These are phyloP conservation scores for Thalassiosira profunda DNA, from an alignment of 108 stramenopile species.

Conservation along the genomic window DNA sequence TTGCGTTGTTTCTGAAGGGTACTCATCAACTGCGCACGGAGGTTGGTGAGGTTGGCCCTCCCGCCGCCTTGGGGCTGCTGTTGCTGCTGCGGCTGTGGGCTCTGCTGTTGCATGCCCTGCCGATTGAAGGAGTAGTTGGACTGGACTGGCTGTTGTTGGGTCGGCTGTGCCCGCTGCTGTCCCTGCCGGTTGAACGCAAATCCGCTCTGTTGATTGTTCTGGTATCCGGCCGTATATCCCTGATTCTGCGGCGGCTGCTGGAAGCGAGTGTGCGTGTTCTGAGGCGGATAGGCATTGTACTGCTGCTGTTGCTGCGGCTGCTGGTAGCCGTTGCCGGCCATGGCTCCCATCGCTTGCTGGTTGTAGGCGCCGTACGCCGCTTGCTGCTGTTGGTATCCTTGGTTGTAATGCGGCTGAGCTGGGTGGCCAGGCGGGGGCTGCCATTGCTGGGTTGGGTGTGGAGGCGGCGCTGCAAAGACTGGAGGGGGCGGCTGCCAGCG, in stretches of 20 bases:
- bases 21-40: constrained; percentile 83
- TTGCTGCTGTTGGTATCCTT: constrained; percentile 21
- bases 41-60: constrained; percentile 52
- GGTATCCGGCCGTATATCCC: too few relatives aligned
- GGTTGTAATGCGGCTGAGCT: constrained; percentile 15
- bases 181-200: constrained; percentile 41
- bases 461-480: constrained; percentile 33
- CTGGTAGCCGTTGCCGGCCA: constrained; percentile 9
- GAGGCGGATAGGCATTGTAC: not conserved
- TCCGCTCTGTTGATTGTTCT: constrained; percentile 20
- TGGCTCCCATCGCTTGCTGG: constrained; percentile 31
- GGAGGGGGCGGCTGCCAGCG: constrained; percentile 47
- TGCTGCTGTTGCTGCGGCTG: constrained; percentile 16
- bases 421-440: constrained; percentile 17
- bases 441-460: constrained; percentile 37
- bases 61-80: constrained; percentile 38
- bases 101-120: constrained; percentile 37
- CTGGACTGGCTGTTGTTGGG: constrained; percentile 20
- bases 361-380: constrained; percentile 21
- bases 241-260: too few relatives aligned
- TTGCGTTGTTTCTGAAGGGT: constrained; percentile 73
- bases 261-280: too few relatives aligned
- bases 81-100: constrained; percentile 19
- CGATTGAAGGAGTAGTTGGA: constrained; percentile 24
- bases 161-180: constrained; percentile 26